phyloP scores from a whole-genome alignment of 371 early-diverging fungal genomes.

The Lichtheimia corymbifera region DNA sequence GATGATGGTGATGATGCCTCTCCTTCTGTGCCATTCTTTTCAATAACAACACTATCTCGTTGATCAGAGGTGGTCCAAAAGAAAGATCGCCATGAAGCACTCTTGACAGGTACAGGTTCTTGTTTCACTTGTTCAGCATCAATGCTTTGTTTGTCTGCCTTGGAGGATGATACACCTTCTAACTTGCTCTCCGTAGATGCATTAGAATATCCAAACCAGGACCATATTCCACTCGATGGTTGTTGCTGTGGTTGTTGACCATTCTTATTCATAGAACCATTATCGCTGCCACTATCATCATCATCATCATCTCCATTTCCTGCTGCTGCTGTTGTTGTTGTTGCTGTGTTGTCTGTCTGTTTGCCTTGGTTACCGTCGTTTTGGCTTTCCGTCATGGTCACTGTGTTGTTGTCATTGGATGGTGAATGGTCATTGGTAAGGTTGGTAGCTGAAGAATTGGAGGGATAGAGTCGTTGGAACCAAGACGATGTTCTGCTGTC shows the following conservation, averaged over 20 bases:
- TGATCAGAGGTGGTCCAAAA: conserved; percentile 11
- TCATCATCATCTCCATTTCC: not conserved
- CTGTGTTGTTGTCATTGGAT: not conserved
- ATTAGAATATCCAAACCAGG: conserved; percentile 17
- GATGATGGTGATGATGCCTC: conserved; percentile 1
- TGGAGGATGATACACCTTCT: not conserved
- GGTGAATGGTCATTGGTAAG: not conserved
- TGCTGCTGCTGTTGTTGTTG: not conserved
- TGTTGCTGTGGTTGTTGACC: not conserved
- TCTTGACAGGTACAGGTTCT: not conserved
- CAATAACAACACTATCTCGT: conserved; percentile 7
- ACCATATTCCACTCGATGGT: conserved; percentile 11
- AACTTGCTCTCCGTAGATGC: not conserved
- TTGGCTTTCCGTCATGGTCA: not conserved
- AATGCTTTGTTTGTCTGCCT: not conserved
- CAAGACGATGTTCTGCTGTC: conserved; percentile 14
- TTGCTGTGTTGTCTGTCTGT: not conserved
- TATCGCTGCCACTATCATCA: not conserved
- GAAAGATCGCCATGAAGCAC: conserved; percentile 18
- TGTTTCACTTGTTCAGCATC: not conserved
- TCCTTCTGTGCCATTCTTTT: not conserved
- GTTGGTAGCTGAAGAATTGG: not conserved
- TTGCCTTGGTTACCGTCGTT: not conserved
- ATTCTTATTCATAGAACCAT: not conserved
- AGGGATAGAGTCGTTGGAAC: conserved; percentile 12